These are phyloP conservation scores for Penicillium chermesinum DNA, from an alignment of 495 filamentous ascomycete genomes.

Conservation along the genomic window DNA sequence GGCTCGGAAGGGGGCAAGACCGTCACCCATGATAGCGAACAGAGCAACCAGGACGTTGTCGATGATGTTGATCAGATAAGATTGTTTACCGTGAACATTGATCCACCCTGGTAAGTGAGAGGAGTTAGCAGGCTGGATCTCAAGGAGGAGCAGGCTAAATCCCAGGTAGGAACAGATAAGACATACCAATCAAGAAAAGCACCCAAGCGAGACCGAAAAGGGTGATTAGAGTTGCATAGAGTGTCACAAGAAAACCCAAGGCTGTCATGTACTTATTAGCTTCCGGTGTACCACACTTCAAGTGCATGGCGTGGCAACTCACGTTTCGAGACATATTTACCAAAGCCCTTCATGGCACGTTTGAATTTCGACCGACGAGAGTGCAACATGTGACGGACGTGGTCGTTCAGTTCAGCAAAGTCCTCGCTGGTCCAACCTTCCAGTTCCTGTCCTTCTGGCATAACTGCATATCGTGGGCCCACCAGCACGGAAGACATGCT, in stretches of 20 bases:
- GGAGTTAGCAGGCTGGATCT: neutral
- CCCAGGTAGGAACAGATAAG: neutral
- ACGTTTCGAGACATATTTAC: slow-evolving; percentile 65
- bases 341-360: slow-evolving; percentile 67
- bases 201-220: slow-evolving; percentile 80
- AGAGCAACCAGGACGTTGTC: slow-evolving; percentile 73
- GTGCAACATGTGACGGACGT: slow-evolving; percentile 77
- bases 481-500: slow-evolving; percentile 32
- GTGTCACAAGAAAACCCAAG: slow-evolving; percentile 67
- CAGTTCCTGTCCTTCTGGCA: slow-evolving; percentile 55
- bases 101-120: slow-evolving; percentile 65
- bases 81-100: slow-evolving; percentile 65
- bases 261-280: slow-evolving; percentile 31
- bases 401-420: slow-evolving; percentile 67
- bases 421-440: slow-evolving; percentile 67
- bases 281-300: neutral
- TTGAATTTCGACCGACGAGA: slow-evolving; percentile 71
- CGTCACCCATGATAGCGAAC: slow-evolving; percentile 73
- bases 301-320: slow-evolving; percentile 19
- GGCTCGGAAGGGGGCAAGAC: slow-evolving; percentile 67
- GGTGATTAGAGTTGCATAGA: slow-evolving; percentile 77
- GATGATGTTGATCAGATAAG: slow-evolving; percentile 68
- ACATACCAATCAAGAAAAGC: slow-evolving; percentile 65
- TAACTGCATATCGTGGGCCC: slow-evolving; percentile 35
- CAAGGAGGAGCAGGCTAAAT: neutral